Base-by-base conservation (phyloP, 768 basidiomycete genomes). In the Suillus ampliporus region DNA sequence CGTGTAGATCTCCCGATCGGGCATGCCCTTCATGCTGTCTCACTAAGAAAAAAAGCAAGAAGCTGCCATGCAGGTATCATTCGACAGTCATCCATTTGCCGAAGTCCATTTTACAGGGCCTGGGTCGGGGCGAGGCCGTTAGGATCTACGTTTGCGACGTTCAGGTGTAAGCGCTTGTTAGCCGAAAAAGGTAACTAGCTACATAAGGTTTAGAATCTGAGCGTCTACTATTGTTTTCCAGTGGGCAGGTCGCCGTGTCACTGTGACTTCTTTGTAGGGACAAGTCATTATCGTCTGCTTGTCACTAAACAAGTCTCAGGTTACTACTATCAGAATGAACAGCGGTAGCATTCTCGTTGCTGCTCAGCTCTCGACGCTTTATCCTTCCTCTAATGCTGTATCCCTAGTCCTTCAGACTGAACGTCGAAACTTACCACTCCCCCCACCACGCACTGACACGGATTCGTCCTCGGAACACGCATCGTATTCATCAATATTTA, bases 391-490 rank as follows among this genome's bases (percentile, higher is more conserved):
- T 10, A 82, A 83, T 43, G 79, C 86, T 0, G 78, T 81, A 10
- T 81, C 83, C 0, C 74, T 86, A 57, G 77, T 83, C 9, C 75
- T 92, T 26, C 84, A 84, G 65, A 90, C 92, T 8, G 76, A 82
- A 58, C 86, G 85, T 62, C 82, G 82, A 64, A 83, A 86, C 61
- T 67, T 81, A 4, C 83, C 86, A 44, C 70, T 87, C 38, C 80
- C 84, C 21, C 68, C 82, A 37, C 69, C 76, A n/a, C 71, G 77
- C 1, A 74, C 74, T 6, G 76, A 76, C 43, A 71, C 63, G 13
- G 79, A 80, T 71, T 77, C 83, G 9, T 86, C 86, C 50, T 74
- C 82, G 13, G 91, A 94, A 74, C 94, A 95, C 80, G 92, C 94
- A 51, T 83, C 84, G 14, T 84, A 82, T 71, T 82, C 89, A 37